Conservation (phyloP, 768 basidiomycete genomes). For the Hygrocybe punicea region DNA sequence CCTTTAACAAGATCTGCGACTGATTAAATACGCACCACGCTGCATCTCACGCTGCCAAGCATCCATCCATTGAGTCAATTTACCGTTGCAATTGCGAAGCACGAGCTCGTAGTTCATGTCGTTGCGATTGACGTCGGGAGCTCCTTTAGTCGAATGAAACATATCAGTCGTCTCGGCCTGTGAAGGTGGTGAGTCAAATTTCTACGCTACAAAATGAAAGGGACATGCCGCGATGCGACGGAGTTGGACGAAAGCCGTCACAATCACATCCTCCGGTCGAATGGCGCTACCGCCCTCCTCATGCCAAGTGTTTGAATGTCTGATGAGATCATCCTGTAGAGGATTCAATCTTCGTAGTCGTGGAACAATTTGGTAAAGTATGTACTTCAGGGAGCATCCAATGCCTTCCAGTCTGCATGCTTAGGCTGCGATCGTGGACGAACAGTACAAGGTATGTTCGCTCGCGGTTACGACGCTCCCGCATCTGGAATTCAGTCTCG, state of each 20-base stretch:
- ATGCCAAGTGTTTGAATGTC: constrained; percentile 70
- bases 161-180: constrained; percentile 80
- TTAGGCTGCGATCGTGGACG: constrained; percentile 81
- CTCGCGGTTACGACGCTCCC: constrained; percentile 81
- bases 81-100: constrained; percentile 66
- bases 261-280: constrained; percentile 78
- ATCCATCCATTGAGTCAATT: constrained; percentile 68
- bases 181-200: constrained; percentile 4
- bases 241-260: constrained; percentile 72
- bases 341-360: not conserved
- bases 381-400: constrained; percentile 76
- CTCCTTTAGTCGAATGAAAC: constrained; percentile 52
- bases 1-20: constrained; percentile 1
- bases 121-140: constrained; percentile 41
- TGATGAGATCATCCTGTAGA: constrained; percentile 67
- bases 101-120: constrained; percentile 75
- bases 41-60: constrained; percentile 73
- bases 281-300: constrained; percentile 48
- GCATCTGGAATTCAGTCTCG: constrained; percentile 62
- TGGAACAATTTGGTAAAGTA: not conserved
- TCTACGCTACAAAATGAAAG: not conserved
- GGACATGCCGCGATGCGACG: constrained; percentile 72
- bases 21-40: constrained; percentile 45
- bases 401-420: constrained; percentile 79
- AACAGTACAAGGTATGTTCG: constrained; percentile 83